These are phyloP conservation scores for Globisporangium nagaii DNA, from an alignment of 352 stramenopile genomes.

Conservation along the genomic window DNA sequence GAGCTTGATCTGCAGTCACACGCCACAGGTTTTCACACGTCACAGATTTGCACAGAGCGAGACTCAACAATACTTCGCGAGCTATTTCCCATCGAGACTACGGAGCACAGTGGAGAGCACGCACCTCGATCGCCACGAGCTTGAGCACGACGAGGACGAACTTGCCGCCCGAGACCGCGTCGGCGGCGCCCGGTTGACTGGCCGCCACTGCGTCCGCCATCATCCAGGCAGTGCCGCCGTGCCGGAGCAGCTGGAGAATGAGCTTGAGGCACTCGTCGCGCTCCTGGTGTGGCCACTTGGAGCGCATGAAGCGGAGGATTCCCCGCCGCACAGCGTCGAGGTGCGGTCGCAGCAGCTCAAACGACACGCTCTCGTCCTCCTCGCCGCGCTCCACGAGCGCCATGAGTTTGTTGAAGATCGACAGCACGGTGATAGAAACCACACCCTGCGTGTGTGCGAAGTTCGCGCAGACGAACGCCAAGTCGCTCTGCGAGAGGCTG, in stretches of 20 bases:
- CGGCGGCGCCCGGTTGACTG: conserved; percentile 24
- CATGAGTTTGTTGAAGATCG: conserved; percentile 55
- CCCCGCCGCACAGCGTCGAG: conserved; percentile 54
- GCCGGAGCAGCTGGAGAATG: conserved; percentile 55
- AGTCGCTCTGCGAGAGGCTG: conserved; percentile 41
- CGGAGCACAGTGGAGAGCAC: no score
- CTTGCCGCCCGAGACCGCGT: conserved; percentile 62
- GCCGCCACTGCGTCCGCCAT: conserved; percentile 44
- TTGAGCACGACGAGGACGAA: conserved; percentile 76
- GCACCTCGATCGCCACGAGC: conserved; percentile 72
- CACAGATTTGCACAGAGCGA: not conserved
- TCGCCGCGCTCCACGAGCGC: conserved; percentile 31
- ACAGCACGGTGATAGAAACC: conserved; percentile 34
- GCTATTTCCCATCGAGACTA: no score
- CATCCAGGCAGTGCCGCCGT: conserved; percentile 58
- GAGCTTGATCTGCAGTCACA: conserved; percentile 77
- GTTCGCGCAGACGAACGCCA: conserved; percentile 60
- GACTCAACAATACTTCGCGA: no score
- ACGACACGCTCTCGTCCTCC: conserved; percentile 15
- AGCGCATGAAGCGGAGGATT: conserved; percentile 53
- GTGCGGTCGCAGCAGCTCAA: conserved; percentile 49
- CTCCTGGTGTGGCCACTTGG: conserved; percentile 70
- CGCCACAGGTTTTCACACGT: not conserved
- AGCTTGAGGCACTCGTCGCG: conserved; percentile 58
- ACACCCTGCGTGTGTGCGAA: conserved; percentile 35